These are phyloP conservation scores for Alopecurus myosuroides DNA, from an alignment of 176 grass and related monocot genomes.

Conservation along the genomic window DNA sequence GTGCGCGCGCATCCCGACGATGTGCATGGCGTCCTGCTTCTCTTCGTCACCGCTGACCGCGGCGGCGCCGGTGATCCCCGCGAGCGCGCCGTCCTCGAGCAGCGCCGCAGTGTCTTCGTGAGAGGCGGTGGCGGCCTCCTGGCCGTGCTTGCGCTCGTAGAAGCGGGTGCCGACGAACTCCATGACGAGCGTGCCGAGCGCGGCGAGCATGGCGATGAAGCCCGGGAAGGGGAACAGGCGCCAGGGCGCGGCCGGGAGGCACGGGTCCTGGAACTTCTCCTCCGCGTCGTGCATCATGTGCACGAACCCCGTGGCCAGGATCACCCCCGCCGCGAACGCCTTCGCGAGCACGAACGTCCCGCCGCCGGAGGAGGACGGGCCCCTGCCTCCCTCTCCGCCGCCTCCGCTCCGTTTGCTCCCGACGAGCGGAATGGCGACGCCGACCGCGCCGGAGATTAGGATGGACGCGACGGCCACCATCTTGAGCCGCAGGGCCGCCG, in stretches of 20 bases:
- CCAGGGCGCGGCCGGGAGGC: conserved; percentile 62
- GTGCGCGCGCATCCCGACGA: conserved; percentile 58
- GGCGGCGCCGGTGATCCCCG: not conserved
- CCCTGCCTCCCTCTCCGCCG: not conserved
- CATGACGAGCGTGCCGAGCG: conserved; percentile 67
- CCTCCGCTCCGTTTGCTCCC: conserved; percentile 9
- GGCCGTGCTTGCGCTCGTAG: conserved; percentile 52
- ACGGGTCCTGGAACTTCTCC: conserved; percentile 45
- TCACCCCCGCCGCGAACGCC: conserved; percentile 78
- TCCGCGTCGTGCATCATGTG: conserved; percentile 72
- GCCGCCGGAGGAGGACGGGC: not conserved
- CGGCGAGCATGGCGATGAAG: conserved; percentile 83
- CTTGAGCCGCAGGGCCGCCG: conserved; percentile 57
- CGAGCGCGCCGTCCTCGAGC: not conserved
- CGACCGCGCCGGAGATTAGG: conserved; percentile 41
- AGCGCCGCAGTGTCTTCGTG: conserved; percentile 8
- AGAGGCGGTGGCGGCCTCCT: not conserved
- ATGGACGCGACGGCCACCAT: conserved; percentile 53
- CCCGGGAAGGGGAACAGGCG: conserved; percentile 71
- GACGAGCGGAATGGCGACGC: conserved; percentile 63
- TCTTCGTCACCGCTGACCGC: not conserved
- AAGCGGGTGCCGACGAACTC: conserved; percentile 70
- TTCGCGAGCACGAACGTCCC: conserved; percentile 54
- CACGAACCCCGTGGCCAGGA: conserved; percentile 83
- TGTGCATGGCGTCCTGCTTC: conserved; percentile 49